A percentile compares a stretch with the other conserved stretches of the same genome.
These are phyloP conservation scores for Neurospora sp. DNA, from an alignment of 495 filamentous ascomycete species.

Conservation along the genomic window DNA sequence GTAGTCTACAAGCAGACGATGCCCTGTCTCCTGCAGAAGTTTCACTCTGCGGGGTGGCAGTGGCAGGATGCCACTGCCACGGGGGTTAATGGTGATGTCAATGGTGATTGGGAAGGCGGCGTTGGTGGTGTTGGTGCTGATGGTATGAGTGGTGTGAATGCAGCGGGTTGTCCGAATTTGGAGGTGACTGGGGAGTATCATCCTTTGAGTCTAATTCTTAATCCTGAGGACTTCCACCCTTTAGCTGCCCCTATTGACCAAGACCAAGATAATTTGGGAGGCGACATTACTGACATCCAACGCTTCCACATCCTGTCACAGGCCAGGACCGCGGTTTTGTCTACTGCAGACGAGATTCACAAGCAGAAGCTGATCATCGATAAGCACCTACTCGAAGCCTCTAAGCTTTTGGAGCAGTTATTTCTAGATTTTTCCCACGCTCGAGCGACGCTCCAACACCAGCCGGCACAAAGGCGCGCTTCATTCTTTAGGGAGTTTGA, in stretches of 20 bases:
- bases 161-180: not conserved
- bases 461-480: not conserved
- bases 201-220: not conserved
- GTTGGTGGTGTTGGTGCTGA: not conserved
- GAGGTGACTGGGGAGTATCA: not conserved
- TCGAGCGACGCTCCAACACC: not conserved
- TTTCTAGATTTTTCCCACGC: not conserved
- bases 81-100: too few relatives aligned
- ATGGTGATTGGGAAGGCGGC: too few relatives aligned
- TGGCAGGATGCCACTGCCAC: too few relatives aligned
- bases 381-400: not conserved
- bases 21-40: not conserved
- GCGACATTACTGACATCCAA: not conserved
- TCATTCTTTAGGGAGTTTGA: not conserved
- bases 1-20: not conserved
- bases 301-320: not conserved
- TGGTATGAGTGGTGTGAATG: not conserved
- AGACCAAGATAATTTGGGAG: not conserved
- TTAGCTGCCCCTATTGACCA: not conserved
- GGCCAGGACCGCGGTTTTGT: not conserved
- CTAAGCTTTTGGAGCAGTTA: fast-evolving
- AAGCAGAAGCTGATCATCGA: not conserved
- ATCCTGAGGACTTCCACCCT: too few relatives aligned
- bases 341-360: not conserved
- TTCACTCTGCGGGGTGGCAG: not conserved